Evolutionary conservation across 768 basidiomycete species (phyloP), one percentile per base, ranked within the genome.

Genomic region (Leccinum arenicola): DNA sequence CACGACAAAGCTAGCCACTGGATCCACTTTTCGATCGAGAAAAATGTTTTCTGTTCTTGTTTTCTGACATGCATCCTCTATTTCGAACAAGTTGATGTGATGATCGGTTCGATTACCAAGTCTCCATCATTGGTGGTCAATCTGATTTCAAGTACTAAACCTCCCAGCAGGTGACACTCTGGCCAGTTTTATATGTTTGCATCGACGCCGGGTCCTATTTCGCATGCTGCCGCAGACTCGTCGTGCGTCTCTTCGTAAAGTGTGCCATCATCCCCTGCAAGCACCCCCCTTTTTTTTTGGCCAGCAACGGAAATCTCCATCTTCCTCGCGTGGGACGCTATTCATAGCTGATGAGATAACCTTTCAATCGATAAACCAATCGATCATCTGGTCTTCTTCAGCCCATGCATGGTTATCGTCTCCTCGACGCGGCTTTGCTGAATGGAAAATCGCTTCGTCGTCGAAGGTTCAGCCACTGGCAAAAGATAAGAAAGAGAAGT

Each of bases 321-420:
- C 47, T 65, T 63, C 65, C 57, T 53, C 59, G 36, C 64, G 51
- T 50, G 31, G 57, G 67, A 35, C 36, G 56, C 25, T 64, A 59
- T 63, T 61, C 57, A 68, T 65, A 64, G 64, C 19, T 45, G 43
- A 66, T 61, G 61, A 63, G 68, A 61, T 62, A 61, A 35, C 57
- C 58, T 64, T 72, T 25, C 40, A 35, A 68, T 64, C 63, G 70
- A 73, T 68, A 62, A 59, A 57, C 50, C 58, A 56, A 43, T 21
- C 43, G 45, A 54, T 50, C 35, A 56, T 40, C 25, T 15, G 35
- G 31, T 38, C 51, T 54, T 53, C 54, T 40, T 35, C 40, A 29
- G 2, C 23, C 3, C 12, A 33, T 52, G 38, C 35, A 5, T 25
- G 35, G 40, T 38, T 27, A 29, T 64, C 19, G 35, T 33, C 47